A percentile compares a stretch with the other conserved stretches of the same genome.
Conservation (phyloP, 345 rosid species). For the Citrus cavaleriei region DNA sequence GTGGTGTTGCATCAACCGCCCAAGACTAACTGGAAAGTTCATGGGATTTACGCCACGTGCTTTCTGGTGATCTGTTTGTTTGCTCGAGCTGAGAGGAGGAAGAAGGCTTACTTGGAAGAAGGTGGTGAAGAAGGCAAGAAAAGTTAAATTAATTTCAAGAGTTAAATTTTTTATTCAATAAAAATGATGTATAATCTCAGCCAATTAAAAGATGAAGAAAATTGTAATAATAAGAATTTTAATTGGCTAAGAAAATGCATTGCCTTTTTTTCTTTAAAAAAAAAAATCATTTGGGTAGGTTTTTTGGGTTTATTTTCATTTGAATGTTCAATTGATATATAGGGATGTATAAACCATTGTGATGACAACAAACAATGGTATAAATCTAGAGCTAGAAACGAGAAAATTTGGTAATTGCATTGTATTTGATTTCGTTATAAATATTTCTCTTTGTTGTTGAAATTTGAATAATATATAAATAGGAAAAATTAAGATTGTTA, state of each 20-base stretch:
- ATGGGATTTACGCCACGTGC: slow-evolving; percentile 89
- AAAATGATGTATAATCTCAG: slow-evolving; percentile 15
- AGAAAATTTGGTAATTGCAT: background rate
- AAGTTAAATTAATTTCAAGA: slow-evolving; percentile 31
- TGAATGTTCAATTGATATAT: background rate
- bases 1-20: slow-evolving; percentile 81
- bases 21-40: slow-evolving; percentile 84
- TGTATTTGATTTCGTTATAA: background rate
- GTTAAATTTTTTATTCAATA: background rate
- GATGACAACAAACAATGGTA: too few species aligned
- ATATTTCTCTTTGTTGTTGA: background rate
- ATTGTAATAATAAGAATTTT: slow-evolving; percentile 2
- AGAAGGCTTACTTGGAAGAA: slow-evolving; percentile 89
- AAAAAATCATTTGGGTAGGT: too few species aligned
- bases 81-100: slow-evolving; percentile 70
- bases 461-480: background rate
- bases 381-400: too few species aligned
- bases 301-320: background rate
- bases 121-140: slow-evolving; percentile 95
- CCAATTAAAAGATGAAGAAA: slow-evolving; percentile 10
- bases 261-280: background rate
- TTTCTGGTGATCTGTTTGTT: slow-evolving; percentile 67
- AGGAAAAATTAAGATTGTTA: too few species aligned
- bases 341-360: background rate
- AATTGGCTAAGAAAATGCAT: slow-evolving; percentile 3